phyloP scores from a whole-genome alignment of 2,329 filamentous ascomycete genomes.

The Aspergillus bombycis region DNA sequence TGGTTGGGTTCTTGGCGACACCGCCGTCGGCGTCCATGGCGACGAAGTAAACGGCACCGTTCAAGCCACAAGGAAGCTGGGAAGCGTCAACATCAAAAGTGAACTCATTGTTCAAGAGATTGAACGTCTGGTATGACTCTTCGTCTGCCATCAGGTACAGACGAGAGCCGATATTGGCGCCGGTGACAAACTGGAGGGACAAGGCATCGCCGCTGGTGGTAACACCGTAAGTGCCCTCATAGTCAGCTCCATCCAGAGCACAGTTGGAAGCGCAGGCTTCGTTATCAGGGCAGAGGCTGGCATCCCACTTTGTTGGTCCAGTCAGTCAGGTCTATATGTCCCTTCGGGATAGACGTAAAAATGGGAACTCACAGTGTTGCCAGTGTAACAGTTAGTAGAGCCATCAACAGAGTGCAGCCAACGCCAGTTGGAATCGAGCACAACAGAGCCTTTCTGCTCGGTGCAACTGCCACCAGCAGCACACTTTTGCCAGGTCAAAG shows the following conservation, averaged over 20 bases:
- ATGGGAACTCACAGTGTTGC: slow-evolving; percentile 42
- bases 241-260: slow-evolving; percentile 60
- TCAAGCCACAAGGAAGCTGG: slow-evolving; percentile 68
- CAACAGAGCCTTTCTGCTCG: slow-evolving; percentile 55
- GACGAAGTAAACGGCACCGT: slow-evolving; percentile 69
- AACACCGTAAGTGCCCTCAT: slow-evolving; percentile 55
- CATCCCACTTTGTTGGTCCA: slow-evolving; percentile 41
- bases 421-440: slow-evolving; percentile 62
- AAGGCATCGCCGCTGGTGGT: slow-evolving; percentile 53
- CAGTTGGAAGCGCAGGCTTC: slow-evolving; percentile 58
- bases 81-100: slow-evolving; percentile 74
- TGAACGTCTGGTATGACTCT: slow-evolving; percentile 65
- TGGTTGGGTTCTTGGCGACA: slow-evolving; percentile 50
- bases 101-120: slow-evolving; percentile 68
- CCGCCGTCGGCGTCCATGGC: slow-evolving; percentile 65
- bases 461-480: slow-evolving; percentile 55
- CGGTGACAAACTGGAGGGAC: slow-evolving; percentile 52
- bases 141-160: slow-evolving; percentile 65
- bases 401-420: slow-evolving; percentile 55
- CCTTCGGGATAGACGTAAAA: no score
- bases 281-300: slow-evolving; percentile 52
- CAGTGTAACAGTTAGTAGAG: slow-evolving; percentile 60
- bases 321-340: background rate
- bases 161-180: slow-evolving; percentile 53
- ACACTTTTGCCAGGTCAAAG: slow-evolving; percentile 58